Base-by-base conservation (phyloP, 805 yeast genomes). In the Wickerhamomyces queroliae region DNA sequence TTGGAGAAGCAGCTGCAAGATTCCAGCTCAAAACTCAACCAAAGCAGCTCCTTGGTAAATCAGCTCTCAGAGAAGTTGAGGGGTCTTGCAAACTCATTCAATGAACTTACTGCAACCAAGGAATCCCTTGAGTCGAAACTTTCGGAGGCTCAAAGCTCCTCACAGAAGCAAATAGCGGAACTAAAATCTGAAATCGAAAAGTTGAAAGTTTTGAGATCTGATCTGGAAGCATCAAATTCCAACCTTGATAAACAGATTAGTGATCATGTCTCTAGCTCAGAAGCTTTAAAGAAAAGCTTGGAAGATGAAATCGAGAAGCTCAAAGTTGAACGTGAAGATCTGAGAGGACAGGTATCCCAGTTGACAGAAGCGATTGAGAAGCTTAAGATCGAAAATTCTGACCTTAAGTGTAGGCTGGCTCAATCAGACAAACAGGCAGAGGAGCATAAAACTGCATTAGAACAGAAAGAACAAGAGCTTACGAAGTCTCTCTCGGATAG, bases 1-100 rank as follows among this genome's bases (percentile, higher is more conserved):
- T 31, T 61, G 2, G 48, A 53, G 23, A 54, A 46, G 12, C 55
- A 58, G n/a, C 29, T 59, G 0, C 26, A 38, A 9, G 56, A 61
- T 37, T 39, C 58, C 39, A 51, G 53, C 40, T 32, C 50, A 1
- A 46, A 51, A 22, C 53, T 53, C 13, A 58, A 56, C 3, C 55
- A 59, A 25, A 62, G 62, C 29, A 62, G 63, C 23, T 32, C 47
- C 1, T 46, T 69, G 23, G 63, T 70, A 19, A 61, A 66, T 4
- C 71, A 67, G 41, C 44, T 74, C 34, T 67, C 74, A 0, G 70
- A 63, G 15, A 74, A 72, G 49, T 49, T 75, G 29, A 67, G 68
- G 47, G 56, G 63, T 1, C 53, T 76, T 15, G 74, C 75, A 2
- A 43, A 50, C 7, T 50, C 52, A 7, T 60, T 50, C 33, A 56